Evolutionary conservation across 441 rosid species (phyloP), one percentile per base, ranked within the genome.

Genomic region (Jatropha podagrica): DNA sequence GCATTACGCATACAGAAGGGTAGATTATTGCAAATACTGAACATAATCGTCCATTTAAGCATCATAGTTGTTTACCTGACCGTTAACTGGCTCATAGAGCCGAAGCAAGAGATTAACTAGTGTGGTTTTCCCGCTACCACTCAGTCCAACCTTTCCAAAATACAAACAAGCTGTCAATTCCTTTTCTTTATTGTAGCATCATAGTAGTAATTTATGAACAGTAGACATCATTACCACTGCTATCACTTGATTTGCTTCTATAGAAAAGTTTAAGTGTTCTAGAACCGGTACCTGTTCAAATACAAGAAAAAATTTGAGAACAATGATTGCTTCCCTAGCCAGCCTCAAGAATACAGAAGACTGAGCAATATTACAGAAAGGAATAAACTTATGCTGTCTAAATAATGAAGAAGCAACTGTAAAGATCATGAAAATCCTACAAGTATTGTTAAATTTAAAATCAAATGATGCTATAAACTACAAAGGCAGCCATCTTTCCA

Each of bases 91-190:
- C 81, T 92, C 88, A 77, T 89, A 95, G 56, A 95, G 94, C 69
- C 88, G 95, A 56, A 93, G 92, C 90, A 93, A 81, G 58, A 95
- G 96, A 88, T 78, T 95, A 78, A 95, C 96, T 74, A 95, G 62
- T 48, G 98, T 91, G 87, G 98, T 93, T 80, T 93, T 95, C 74
- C 99, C 99, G 77, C 98, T 93, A 74, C 99, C 99, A 80, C 99
- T 95, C 54, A 92, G 95, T 81, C 99, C 97, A 83, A 90, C 99
- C 98, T 95, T 49, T 78, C 70, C 76, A 80, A 74, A 78, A 73
- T 73, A 71, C 55, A 65, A 27, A 70, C 48, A 63, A 61, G 15
- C 40, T 26, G 74, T 65, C 55, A 74, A 55, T 55, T 54, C 27
- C 7, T 55, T 55, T 44, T 32, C 23, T 59, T 40, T 52, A 41